Percentiles rank a stretch among this genome's conserved stretches.
Evolutionary conservation across 129 eudicot species (phyloP).

Genomic region (Flaveria trinervia): DNA sequence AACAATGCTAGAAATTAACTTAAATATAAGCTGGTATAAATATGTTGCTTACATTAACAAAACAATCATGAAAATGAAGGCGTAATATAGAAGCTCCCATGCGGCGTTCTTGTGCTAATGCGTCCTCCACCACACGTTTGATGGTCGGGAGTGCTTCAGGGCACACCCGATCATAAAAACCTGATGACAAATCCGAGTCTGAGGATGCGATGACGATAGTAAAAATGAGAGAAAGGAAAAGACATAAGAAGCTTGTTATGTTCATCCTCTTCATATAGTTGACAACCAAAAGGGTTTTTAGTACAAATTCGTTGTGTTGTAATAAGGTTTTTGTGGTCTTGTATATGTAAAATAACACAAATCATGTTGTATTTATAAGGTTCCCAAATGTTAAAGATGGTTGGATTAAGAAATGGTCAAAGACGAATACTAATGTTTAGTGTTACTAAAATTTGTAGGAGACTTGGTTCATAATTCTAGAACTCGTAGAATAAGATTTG

Average conservation of each 20-base stretch:
- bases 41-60: constrained; percentile 35
- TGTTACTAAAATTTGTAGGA: neutral
- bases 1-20: neutral
- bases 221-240: constrained; percentile 17
- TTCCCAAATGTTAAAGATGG: no score
- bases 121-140: constrained; percentile 47
- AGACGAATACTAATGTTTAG: neutral
- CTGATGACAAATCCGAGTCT: constrained; percentile 21
- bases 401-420: constrained; percentile 20
- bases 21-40: neutral
- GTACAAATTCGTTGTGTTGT: neutral
- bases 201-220: neutral
- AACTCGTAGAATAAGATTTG: neutral
- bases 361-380: constrained; percentile 12
- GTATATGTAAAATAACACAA: neutral
- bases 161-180: constrained; percentile 40
- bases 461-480: constrained; percentile 20
- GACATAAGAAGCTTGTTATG: neutral
- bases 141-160: constrained; percentile 51
- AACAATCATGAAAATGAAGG: constrained; percentile 60
- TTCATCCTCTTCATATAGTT: constrained; percentile 15
- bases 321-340: neutral
- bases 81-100: constrained; percentile 61
- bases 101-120: constrained; percentile 46
- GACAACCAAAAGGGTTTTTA: neutral